Percentiles rank a stretch among this genome's conserved stretches.
phyloP scores from a whole-genome alignment of 768 basidiomycete genomes.

The Tephrocybe rancida region DNA sequence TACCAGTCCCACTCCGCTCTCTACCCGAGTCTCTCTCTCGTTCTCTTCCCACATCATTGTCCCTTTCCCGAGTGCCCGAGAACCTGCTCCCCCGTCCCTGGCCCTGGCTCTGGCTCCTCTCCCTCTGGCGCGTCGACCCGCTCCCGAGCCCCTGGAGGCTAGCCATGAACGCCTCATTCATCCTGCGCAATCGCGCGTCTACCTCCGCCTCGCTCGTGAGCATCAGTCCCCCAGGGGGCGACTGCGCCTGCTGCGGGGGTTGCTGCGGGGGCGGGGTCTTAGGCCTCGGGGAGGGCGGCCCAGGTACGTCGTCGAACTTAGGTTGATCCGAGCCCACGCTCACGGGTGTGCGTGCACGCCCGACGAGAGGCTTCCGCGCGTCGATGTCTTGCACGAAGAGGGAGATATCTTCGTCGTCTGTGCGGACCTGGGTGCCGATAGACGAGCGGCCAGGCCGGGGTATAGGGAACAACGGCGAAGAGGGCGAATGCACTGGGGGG shows the following conservation, averaged over 20 bases:
- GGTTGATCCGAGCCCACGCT: background rate
- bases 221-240: slow-evolving; percentile 48
- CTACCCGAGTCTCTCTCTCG: background rate
- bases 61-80: background rate
- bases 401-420: slow-evolving; percentile 80
- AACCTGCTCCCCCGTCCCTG: background rate
- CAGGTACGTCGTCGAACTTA: too few species aligned
- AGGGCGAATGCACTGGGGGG: background rate
- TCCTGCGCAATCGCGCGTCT: slow-evolving; percentile 60
- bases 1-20: background rate
- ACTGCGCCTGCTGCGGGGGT: background rate
- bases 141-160: slow-evolving; percentile 61
- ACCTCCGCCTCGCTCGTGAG: slow-evolving; percentile 69
- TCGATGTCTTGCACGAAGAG: slow-evolving; percentile 80
- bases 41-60: background rate
- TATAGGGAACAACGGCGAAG: slow-evolving; percentile 32
- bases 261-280: background rate
- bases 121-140: slow-evolving; percentile 4
- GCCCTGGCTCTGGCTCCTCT: background rate
- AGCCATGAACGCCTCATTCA: slow-evolving; percentile 70
- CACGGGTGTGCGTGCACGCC: slow-evolving; percentile 28
- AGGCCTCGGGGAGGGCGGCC: too few species aligned
- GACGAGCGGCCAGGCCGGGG: slow-evolving; percentile 27
- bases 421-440: slow-evolving; percentile 30
- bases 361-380: slow-evolving; percentile 62